Evolutionary conservation across 2,329 filamentous ascomycete genomes (phyloP), one percentile per base, ranked within the genome.

Genomic region (Penicillium sp.): DNA sequence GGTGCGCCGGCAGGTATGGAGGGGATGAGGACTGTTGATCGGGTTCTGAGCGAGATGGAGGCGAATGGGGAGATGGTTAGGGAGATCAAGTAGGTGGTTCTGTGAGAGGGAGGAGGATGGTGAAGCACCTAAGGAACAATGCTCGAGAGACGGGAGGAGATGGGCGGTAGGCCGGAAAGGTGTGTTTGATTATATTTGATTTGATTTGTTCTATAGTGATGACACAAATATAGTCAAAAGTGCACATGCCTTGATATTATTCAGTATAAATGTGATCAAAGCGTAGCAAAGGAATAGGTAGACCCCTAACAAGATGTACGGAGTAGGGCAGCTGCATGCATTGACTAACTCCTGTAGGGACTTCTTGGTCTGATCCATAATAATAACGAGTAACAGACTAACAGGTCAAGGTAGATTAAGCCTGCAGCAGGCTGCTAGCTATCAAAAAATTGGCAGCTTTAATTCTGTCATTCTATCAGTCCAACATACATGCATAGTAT

Each of bases 1-100:
- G 84, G 84, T 6, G 81, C 84, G 64, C 84, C 84, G 31, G 82
- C 83, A 5, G 84, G 83, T 6, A 81, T 85, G 41, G 84, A 85
- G 64, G 84, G 82, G 0, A 84, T 85, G 73, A 83, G 83, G 66
- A 79, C 81, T 26, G 82, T 83, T 6, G 82, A 83, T 67, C 81
- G 75, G 68, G 80, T 81, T 29, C 70, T 85, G n/a, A 77, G 81
- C 54, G 83, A 85, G 62, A 84, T 84, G 81, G 79, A 77, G 35
- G 76, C 77, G 64, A 80, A 80, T 69, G 78, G 76, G 17, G 78
- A 82, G 62, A 57, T 72, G 61, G 58, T 58, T 48, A 64, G 70
- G 41, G 56, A 67, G 48, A 30, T 61, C 41, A 53, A 56, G n/a
- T 60, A 30, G 47, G 53, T 45, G 23, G 15, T 30, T 38, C 46